Evolutionary conservation across 331 rosid species (phyloP).

Genomic region (Pyracantha coccinea): DNA sequence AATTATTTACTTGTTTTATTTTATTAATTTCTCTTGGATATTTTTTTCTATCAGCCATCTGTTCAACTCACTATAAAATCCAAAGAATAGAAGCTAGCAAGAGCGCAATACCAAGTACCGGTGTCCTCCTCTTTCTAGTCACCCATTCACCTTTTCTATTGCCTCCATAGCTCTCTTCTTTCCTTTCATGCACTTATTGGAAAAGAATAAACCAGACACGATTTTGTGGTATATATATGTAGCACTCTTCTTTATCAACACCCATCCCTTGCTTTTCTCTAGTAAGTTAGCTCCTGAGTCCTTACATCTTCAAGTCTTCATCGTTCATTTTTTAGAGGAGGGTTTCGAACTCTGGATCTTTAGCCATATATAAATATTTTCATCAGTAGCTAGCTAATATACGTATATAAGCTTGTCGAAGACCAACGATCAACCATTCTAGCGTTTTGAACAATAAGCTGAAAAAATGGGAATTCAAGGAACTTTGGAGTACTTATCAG

Average conservation of each 20-base stretch:
- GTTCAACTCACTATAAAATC: not conserved
- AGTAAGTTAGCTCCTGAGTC: not conserved
- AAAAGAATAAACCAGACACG: not conserved
- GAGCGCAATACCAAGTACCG: not conserved
- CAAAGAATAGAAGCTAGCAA: not conserved
- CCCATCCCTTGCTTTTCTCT: not conserved
- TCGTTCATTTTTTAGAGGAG: not conserved
- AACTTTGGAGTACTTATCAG: slow-evolving; percentile 69
- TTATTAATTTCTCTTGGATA: not conserved
- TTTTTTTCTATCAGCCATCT: not conserved
- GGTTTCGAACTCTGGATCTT: not conserved
- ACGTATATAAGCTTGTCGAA: not conserved
- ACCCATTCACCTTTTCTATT: not conserved
- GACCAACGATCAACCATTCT: not conserved
- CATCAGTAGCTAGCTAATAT: not conserved
- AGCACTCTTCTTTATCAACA: not conserved
- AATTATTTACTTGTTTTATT: not conserved
- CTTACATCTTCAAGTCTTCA: not conserved
- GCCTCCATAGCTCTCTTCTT: not conserved
- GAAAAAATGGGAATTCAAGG: slow-evolving; percentile 71
- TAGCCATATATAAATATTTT: not conserved
- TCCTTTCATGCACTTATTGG: not conserved
- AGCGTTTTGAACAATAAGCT: not conserved
- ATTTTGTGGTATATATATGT: no score
- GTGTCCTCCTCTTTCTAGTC: not conserved